A percentile compares a stretch with the other conserved stretches of the same genome.
These are phyloP conservation scores for Backusella sp. DNA, from an alignment of 192 early-diverging fungal genomes.

Conservation along the genomic window DNA sequence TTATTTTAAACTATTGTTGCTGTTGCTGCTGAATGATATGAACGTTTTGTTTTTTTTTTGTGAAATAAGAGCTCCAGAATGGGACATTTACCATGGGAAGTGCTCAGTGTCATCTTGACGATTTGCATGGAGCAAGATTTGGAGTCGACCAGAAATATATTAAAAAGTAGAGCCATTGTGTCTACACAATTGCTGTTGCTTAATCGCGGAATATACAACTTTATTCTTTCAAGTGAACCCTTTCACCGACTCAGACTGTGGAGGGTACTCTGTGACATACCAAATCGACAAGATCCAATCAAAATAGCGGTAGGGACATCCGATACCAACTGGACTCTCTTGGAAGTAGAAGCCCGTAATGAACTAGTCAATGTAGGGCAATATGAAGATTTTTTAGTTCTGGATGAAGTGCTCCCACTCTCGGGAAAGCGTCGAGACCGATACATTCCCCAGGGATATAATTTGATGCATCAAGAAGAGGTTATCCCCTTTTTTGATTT, in stretches of 20 bases:
- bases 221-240: background rate
- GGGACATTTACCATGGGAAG: background rate
- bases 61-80: background rate
- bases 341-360: constrained; percentile 5
- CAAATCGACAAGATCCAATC: background rate
- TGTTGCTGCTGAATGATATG: no score
- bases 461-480: background rate
- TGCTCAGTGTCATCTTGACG: background rate
- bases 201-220: background rate
- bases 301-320: constrained; percentile 7
- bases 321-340: background rate
- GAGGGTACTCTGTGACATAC: background rate
- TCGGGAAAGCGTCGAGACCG: background rate
- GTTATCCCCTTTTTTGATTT: constrained; percentile 5
- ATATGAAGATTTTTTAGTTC: background rate
- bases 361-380: background rate
- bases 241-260: background rate
- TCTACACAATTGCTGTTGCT: background rate
- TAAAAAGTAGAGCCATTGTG: background rate
- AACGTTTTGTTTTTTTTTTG: no score
- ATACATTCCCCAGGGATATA: background rate
- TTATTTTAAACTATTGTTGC: no score
- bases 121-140: background rate
- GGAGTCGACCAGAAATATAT: background rate
- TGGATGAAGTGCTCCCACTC: background rate